These are phyloP conservation scores for Suhomyces chickasaworum DNA, from an alignment of 1,139 yeast genomes.

Conservation along the genomic window DNA sequence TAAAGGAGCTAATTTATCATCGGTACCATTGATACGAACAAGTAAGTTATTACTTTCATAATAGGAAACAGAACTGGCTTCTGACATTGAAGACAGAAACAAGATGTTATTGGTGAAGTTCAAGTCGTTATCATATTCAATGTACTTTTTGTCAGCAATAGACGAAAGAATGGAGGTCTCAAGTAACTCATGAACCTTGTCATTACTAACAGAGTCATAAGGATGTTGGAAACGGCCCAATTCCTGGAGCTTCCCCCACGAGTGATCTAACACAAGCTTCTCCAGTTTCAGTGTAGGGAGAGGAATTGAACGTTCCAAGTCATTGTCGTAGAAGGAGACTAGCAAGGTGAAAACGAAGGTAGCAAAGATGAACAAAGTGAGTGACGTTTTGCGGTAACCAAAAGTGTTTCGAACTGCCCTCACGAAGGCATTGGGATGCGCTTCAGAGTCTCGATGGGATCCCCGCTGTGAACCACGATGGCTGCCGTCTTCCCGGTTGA, in stretches of 20 bases:
- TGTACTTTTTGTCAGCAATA: slow-evolving; percentile 30
- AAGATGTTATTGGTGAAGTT: slow-evolving; percentile 44
- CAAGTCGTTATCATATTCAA: slow-evolving; percentile 56
- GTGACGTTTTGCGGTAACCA: slow-evolving; percentile 63
- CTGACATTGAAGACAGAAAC: slow-evolving; percentile 26
- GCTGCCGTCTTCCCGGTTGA: slow-evolving; percentile 2
- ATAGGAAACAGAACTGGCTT: slow-evolving; percentile 54
- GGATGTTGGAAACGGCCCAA: slow-evolving; percentile 74
- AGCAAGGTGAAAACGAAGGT: slow-evolving; percentile 40
- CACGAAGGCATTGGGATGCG: slow-evolving; percentile 5
- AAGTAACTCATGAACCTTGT: slow-evolving; percentile 70
- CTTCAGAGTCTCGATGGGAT: not conserved
- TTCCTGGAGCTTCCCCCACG: slow-evolving; percentile 70
- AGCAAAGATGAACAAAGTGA: slow-evolving; percentile 50
- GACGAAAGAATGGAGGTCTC: slow-evolving; percentile 43
- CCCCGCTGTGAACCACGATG: not conserved
- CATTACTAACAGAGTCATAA: slow-evolving; percentile 75
- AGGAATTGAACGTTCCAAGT: slow-evolving; percentile 38
- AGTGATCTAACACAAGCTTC: slow-evolving; percentile 31
- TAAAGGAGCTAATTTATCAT: slow-evolving; percentile 60
- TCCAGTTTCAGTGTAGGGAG: slow-evolving; percentile 34
- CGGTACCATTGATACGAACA: slow-evolving; percentile 68
- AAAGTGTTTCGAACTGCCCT: slow-evolving; percentile 38
- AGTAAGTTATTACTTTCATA: slow-evolving; percentile 79
- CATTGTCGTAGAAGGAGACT: slow-evolving; percentile 35